Conservation (phyloP, 2,329 filamentous ascomycete genomes). For the Fusarium metavorans region DNA sequence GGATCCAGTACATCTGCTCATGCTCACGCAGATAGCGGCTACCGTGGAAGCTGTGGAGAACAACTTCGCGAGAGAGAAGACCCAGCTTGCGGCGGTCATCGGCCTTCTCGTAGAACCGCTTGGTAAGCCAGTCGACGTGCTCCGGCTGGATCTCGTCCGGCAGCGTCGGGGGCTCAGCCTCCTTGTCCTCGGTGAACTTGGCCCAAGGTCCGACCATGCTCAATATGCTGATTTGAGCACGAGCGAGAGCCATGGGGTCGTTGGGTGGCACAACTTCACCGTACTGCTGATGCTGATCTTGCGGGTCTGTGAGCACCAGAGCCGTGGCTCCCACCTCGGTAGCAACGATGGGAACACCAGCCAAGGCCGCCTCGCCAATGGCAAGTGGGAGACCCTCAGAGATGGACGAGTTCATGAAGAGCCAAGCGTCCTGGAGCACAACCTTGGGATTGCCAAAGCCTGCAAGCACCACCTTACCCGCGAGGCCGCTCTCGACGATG, state of each 20-base stretch:
- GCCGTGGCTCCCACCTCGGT: conserved; percentile 36
- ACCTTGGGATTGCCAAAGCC: conserved; percentile 35
- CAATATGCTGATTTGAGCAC: conserved; percentile 31
- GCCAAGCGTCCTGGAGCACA: conserved; percentile 35
- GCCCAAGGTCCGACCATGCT: conserved; percentile 37
- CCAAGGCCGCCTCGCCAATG: conserved; percentile 33
- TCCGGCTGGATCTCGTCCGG: conserved; percentile 30
- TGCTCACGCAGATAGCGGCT: conserved; percentile 34
- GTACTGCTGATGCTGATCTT: conserved; percentile 32
- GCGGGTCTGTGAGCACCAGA: conserved; percentile 29
- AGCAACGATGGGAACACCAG: conserved; percentile 35
- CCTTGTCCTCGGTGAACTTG: conserved; percentile 22
- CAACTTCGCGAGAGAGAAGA: conserved; percentile 26
- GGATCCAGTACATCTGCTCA: conserved; percentile 39
- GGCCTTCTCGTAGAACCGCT: conserved; percentile 27
- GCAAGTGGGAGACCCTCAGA: conserved; percentile 35
- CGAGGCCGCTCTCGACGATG: conserved; percentile 23
- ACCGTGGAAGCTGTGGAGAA: conserved; percentile 34
- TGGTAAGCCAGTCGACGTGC: conserved; percentile 26
- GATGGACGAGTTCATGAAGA: conserved; percentile 39
- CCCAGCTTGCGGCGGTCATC: conserved; percentile 27
- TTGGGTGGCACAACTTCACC: conserved; percentile 37
- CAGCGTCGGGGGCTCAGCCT: neutral
- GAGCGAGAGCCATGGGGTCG: conserved; percentile 30
- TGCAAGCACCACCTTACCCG: conserved; percentile 26